Percentiles rank a stretch among this genome's conserved stretches.
phyloP scores from a whole-genome alignment of 2,329 filamentous ascomycete genomes.

The Claviceps sp. region DNA sequence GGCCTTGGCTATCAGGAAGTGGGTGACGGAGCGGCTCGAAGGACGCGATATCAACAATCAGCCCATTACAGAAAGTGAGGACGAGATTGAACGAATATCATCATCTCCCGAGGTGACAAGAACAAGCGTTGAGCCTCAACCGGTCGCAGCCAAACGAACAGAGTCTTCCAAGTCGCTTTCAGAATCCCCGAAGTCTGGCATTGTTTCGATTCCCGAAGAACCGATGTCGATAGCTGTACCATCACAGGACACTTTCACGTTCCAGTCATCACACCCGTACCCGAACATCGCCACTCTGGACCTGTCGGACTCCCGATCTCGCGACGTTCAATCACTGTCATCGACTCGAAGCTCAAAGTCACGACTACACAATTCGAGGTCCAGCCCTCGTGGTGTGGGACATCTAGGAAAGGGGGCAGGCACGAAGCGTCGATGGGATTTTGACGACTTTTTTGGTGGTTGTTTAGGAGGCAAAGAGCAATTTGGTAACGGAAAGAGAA shows the following conservation, averaged over 20 bases:
- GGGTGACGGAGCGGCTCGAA: slow-evolving; percentile 57
- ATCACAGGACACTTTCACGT: slow-evolving; percentile 52
- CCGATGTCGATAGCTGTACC: slow-evolving; percentile 34
- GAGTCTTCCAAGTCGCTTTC: slow-evolving; percentile 11
- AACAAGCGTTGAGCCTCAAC: slow-evolving; percentile 28
- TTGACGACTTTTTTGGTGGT: slow-evolving; percentile 63
- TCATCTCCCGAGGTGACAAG: slow-evolving; percentile 46
- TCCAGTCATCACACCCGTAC: slow-evolving; percentile 50
- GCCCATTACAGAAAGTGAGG: slow-evolving; percentile 50
- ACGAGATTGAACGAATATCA: slow-evolving; percentile 50
- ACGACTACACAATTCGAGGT: slow-evolving; percentile 14
- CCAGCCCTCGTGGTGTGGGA: slow-evolving; percentile 16
- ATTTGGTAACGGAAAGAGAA: slow-evolving; percentile 37
- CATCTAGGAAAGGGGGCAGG: slow-evolving; percentile 52
- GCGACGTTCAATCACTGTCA: slow-evolving; percentile 20
- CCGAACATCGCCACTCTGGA: slow-evolving; percentile 49
- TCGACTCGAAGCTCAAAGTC: slow-evolving; percentile 16
- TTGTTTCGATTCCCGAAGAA: slow-evolving; percentile 13
- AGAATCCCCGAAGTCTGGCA: slow-evolving; percentile 15
- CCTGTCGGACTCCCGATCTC: slow-evolving; percentile 37
- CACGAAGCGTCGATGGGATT: slow-evolving; percentile 59
- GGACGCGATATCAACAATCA: slow-evolving; percentile 41
- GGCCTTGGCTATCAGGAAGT: slow-evolving; percentile 47
- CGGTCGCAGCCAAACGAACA: slow-evolving; percentile 11
- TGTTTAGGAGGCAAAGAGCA: slow-evolving; percentile 51